These are phyloP conservation scores for Xylariomycetidae sp. DNA, from an alignment of 2,329 filamentous ascomycete species.

Conservation along the genomic window DNA sequence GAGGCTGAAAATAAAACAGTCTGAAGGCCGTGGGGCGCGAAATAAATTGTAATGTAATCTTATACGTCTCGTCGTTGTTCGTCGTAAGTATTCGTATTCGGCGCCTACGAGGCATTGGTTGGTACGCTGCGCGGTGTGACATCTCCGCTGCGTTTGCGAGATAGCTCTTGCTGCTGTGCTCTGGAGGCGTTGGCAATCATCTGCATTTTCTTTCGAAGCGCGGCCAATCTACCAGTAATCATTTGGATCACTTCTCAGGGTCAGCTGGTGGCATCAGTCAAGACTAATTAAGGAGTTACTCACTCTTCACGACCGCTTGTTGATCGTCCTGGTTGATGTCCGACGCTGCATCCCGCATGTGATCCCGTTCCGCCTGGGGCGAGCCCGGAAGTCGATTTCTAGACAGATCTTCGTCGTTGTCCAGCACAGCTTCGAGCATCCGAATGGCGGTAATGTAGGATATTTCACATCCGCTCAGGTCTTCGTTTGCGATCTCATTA, in stretches of 20 bases:
- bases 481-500: constrained; percentile 90
- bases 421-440: constrained; percentile 91
- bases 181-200: constrained; percentile 57
- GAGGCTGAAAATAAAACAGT: too few relatives aligned
- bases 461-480: constrained; percentile 81
- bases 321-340: constrained; percentile 66
- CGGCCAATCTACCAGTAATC: constrained; percentile 51
- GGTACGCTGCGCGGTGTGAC: constrained; percentile 51
- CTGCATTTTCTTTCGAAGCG: constrained; percentile 56
- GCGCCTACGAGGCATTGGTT: constrained; percentile 36
- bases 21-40: constrained; percentile 25
- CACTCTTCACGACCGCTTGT: constrained; percentile 68
- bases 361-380: constrained; percentile 38
- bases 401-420: constrained; percentile 64
- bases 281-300: constrained; percentile 26
- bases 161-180: constrained; percentile 38
- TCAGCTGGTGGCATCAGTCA: constrained; percentile 26
- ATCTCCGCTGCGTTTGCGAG: constrained; percentile 51
- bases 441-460: constrained; percentile 90
- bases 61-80: constrained; percentile 30
- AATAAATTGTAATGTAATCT: constrained; percentile 25
- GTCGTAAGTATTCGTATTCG: constrained; percentile 13
- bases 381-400: constrained; percentile 34
- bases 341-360: constrained; percentile 39
- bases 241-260: constrained; percentile 52